phyloP scores from a whole-genome alignment of 345 rosid genomes.

The Salix arbutifolia region DNA sequence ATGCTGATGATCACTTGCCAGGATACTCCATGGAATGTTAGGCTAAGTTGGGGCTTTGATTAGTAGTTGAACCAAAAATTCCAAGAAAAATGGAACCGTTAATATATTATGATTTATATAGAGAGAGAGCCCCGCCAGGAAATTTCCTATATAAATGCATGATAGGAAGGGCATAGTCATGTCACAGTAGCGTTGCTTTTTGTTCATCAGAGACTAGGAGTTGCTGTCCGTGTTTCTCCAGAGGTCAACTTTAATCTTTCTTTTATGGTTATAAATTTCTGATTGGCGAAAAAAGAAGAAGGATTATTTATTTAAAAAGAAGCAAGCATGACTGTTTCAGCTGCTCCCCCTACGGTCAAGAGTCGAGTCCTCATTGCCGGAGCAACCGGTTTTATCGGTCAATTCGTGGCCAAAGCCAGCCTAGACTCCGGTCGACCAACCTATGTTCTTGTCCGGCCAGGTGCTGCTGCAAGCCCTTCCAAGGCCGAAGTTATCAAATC shows the following conservation, averaged over 20 bases:
- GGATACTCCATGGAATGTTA: neutral
- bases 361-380: conserved; percentile 53
- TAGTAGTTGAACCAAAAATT: neutral
- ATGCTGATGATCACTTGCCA: neutral
- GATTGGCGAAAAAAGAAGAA: neutral
- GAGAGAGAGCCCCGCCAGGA: neutral
- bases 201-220: too few species aligned
- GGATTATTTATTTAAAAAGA: neutral
- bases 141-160: neutral
- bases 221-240: neutral
- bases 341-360: neutral
- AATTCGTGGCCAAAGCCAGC: conserved; percentile 53
- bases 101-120: too few species aligned
- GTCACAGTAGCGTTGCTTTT: neutral
- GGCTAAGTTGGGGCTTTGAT: neutral
- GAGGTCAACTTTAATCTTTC: neutral
- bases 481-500: conserved; percentile 28
- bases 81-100: neutral
- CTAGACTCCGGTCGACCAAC: conserved; percentile 49
- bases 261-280: neutral
- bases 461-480: conserved; percentile 8
- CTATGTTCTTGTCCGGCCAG: conserved; percentile 42
- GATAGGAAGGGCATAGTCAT: neutral
- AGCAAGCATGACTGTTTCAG: neutral
- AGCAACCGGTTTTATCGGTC: conserved; percentile 65